These are phyloP conservation scores for Fusarium newnesense DNA, from an alignment of 2,329 filamentous ascomycete genomes.

Conservation along the genomic window DNA sequence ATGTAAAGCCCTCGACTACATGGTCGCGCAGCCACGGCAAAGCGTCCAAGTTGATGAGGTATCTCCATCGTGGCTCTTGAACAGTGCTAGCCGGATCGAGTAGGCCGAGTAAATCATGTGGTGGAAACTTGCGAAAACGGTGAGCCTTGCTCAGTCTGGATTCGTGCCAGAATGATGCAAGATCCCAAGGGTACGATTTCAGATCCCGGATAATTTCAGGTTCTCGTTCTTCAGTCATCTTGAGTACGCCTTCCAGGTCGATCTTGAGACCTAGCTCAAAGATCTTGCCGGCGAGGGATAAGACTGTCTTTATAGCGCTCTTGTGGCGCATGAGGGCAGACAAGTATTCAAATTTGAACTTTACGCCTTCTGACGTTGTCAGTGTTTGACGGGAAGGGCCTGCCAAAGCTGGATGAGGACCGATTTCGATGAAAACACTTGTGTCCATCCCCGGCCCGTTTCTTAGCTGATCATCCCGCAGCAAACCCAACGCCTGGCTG, in stretches of 20 bases:
- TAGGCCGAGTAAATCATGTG: constrained; percentile 19
- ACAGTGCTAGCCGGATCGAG: not conserved
- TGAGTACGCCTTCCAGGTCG: not conserved
- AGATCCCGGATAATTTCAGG: not conserved
- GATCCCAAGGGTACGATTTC: constrained; percentile 1
- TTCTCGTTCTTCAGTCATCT: not conserved
- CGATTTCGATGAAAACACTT: not conserved
- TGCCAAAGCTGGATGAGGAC: constrained; percentile 1
- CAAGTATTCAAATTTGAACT: not conserved
- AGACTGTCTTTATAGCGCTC: not conserved
- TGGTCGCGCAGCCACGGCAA: constrained; percentile 25
- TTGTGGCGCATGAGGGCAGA: not conserved
- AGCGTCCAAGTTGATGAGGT: not conserved
- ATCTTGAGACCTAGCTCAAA: not conserved
- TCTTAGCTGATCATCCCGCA: not conserved
- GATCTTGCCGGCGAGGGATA: not conserved
- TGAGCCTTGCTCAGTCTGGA: constrained; percentile 11
- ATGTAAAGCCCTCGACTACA: constrained; percentile 8
- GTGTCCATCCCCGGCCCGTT: not conserved
- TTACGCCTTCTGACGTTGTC: not conserved
- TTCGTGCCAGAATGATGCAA: constrained; percentile 15
- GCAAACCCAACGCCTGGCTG: not conserved
- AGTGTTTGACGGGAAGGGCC: not conserved
- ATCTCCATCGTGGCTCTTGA: constrained; percentile 19
- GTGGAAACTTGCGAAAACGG: constrained; percentile 6